A percentile compares a stretch with the other conserved stretches of the same genome.
These are phyloP conservation scores for Stephania cephalantha DNA, from an alignment of 164 flowering plant genomes.

Conservation along the genomic window DNA sequence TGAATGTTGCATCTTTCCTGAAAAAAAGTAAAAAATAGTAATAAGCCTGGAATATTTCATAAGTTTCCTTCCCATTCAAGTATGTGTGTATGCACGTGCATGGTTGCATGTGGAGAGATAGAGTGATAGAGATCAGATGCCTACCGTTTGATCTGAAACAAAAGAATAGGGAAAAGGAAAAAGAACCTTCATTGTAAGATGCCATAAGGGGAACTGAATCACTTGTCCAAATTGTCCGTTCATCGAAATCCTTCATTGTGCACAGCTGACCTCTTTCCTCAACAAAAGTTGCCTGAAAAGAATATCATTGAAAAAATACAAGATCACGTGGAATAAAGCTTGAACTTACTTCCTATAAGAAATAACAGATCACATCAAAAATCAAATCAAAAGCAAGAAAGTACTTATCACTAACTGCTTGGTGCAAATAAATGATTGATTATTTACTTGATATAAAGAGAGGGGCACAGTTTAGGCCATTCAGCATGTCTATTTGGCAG, in stretches of 20 bases:
- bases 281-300: constrained; percentile 44
- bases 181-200: constrained; percentile 74
- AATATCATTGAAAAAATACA: background rate
- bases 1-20: constrained; percentile 94
- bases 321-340: background rate
- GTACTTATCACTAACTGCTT: background rate
- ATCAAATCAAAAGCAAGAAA: background rate
- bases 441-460: background rate
- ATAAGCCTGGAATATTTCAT: background rate
- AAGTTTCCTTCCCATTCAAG: background rate
- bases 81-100: too few species aligned
- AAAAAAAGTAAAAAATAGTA: background rate
- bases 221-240: constrained; percentile 91
- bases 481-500: background rate
- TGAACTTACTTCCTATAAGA: background rate
- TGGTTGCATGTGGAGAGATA: background rate
- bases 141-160: background rate
- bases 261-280: constrained; percentile 75
- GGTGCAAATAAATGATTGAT: background rate
- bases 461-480: background rate
- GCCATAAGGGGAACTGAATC: constrained; percentile 77
- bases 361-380: background rate
- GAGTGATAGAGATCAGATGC: background rate
- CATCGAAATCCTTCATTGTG: constrained; percentile 80
- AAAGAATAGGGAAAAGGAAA: background rate